These are phyloP conservation scores for Aspergillus arachidicola DNA, from an alignment of 2,329 filamentous ascomycete genomes.

Conservation along the genomic window DNA sequence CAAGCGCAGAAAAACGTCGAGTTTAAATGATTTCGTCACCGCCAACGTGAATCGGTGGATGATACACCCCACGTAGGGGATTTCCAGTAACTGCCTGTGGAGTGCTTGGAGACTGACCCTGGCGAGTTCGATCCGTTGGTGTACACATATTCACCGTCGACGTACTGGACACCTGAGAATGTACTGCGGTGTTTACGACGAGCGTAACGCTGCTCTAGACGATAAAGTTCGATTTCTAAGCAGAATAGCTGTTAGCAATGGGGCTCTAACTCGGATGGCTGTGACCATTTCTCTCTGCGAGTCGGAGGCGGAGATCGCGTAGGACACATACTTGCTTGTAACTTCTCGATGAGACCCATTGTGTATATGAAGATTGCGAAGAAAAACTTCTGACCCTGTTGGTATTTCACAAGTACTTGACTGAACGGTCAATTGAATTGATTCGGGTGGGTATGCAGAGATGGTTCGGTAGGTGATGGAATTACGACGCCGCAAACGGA, in stretches of 20 bases:
- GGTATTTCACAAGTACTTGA: neutral
- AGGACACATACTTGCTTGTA: slow-evolving; percentile 51
- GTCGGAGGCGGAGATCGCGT: neutral
- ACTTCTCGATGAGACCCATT: slow-evolving; percentile 55
- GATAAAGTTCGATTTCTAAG: slow-evolving; percentile 81
- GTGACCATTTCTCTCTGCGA: neutral
- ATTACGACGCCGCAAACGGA: neutral
- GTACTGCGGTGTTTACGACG: slow-evolving; percentile 86
- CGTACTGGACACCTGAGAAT: slow-evolving; percentile 86
- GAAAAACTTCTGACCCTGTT: neutral
- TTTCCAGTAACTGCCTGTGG: slow-evolving; percentile 38
- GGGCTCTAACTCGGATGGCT: slow-evolving; percentile 1
- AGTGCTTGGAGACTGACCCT: slow-evolving; percentile 43
- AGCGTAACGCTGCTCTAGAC: slow-evolving; percentile 93
- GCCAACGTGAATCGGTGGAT: slow-evolving; percentile 32
- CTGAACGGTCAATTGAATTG: neutral
- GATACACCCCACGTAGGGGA: slow-evolving; percentile 31
- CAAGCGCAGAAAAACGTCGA: slow-evolving; percentile 8
- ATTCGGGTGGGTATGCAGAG: neutral
- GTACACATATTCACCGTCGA: slow-evolving; percentile 95
- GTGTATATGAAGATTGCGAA: slow-evolving; percentile 19
- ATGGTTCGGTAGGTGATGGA: neutral
- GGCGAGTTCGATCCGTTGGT: slow-evolving; percentile 42
- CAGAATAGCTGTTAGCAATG: slow-evolving; percentile 12
- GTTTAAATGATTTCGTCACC: slow-evolving; percentile 21